Evolutionary conservation across 2,329 filamentous ascomycete species (phyloP).

Genomic region (Drechslerella dactyloides): DNA sequence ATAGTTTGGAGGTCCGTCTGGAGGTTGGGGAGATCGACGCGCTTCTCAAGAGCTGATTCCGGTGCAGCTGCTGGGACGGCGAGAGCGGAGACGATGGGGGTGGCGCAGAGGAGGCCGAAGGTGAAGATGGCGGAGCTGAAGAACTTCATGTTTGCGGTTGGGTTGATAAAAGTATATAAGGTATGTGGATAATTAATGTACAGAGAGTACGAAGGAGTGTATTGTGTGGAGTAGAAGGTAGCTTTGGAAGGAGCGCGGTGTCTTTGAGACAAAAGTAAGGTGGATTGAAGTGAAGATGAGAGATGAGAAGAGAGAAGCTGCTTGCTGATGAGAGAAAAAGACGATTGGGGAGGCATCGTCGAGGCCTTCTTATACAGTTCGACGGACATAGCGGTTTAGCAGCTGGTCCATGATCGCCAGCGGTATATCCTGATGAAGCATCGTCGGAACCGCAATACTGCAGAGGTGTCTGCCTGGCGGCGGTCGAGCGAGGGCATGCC

Average conservation of each 20-base stretch:
- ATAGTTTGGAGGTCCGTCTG: neutral
- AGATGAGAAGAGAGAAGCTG: neutral
- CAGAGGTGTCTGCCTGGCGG: neutral
- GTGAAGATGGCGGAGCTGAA: conserved; percentile 31
- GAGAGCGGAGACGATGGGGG: conserved; percentile 19
- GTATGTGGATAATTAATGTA: conserved; percentile 1
- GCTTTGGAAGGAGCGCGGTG: neutral
- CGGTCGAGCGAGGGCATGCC: neutral
- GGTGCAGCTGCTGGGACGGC: conserved; percentile 6
- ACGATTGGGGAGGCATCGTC: neutral
- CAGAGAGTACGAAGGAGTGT: conserved; percentile 25
- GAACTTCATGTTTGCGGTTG: conserved; percentile 48
- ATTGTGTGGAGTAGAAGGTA: conserved; percentile 1
- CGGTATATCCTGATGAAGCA: no score
- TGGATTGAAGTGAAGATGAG: neutral
- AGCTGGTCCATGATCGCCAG: no score
- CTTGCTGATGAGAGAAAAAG: conserved; percentile 13
- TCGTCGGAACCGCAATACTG: neutral
- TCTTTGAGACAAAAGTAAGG: neutral
- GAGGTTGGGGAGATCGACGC: neutral
- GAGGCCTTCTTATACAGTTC: conserved; percentile 24
- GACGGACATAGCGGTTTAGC: neutral
- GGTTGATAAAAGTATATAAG: conserved; percentile 14
- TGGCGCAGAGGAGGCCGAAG: conserved; percentile 30
- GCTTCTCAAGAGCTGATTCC: conserved; percentile 2